phyloP scores from a whole-genome alignment of 2,329 filamentous ascomycete species.

The Xylariales sp. region DNA sequence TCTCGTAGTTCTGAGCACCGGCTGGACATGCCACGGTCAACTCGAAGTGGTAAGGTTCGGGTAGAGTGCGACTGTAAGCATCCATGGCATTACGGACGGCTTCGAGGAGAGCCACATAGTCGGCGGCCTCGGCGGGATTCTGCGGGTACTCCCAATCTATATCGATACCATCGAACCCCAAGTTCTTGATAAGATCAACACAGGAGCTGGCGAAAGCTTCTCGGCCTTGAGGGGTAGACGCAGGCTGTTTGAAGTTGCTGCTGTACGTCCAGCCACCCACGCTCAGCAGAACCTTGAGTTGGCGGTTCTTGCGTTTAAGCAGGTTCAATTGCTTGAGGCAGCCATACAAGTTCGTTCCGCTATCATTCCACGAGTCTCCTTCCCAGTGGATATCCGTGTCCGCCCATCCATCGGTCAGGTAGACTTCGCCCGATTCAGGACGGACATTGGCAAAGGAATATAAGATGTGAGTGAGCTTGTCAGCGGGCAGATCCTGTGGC shows the following conservation, averaged over 20 bases:
- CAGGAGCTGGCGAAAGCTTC: conserved; percentile 68
- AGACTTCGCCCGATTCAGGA: conserved; percentile 76
- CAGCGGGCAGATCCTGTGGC: conserved; percentile 77
- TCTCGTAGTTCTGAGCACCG: conserved; percentile 57
- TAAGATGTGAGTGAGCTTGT: conserved; percentile 82
- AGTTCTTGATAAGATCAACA: conserved; percentile 70
- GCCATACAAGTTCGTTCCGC: conserved; percentile 79
- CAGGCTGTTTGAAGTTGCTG: conserved; percentile 72
- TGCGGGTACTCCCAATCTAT: conserved; percentile 68
- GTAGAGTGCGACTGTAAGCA: conserved; percentile 43
- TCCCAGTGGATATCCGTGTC: conserved; percentile 72
- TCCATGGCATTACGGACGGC: conserved; percentile 55
- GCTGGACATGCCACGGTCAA: conserved; percentile 62
- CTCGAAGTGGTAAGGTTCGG: conserved; percentile 50
- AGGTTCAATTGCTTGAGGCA: conserved; percentile 86
- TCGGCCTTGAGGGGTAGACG: conserved; percentile 66
- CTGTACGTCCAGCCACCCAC: conserved; percentile 94
- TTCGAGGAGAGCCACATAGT: conserved; percentile 56
- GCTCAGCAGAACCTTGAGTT: conserved; percentile 79
- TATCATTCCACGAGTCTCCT: conserved; percentile 65
- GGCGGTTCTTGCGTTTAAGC: conserved; percentile 74
- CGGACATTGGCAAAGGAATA: conserved; percentile 89
- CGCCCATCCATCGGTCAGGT: conserved; percentile 59
- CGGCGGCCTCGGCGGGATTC: conserved; percentile 45
- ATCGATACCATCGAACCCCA: conserved; percentile 72